Conservation (phyloP, 768 basidiomycete genomes). For the Leccinum obscurum region DNA sequence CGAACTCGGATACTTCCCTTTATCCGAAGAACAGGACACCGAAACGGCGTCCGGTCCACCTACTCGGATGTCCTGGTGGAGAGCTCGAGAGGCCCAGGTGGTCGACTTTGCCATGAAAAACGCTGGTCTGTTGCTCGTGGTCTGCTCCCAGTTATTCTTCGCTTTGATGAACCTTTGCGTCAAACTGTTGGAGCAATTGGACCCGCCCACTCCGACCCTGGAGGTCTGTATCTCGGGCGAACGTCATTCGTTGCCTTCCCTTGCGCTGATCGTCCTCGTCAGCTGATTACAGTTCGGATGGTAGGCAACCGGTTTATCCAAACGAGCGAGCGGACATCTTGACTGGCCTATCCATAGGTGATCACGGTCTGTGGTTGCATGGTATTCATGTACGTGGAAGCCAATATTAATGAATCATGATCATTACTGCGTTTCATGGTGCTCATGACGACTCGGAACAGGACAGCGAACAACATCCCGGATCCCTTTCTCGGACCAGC, state of each 20-base stretch:
- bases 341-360: slow-evolving; percentile 30
- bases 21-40: slow-evolving; percentile 1
- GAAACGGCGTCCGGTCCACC: background rate
- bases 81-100: background rate
- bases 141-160: slow-evolving; percentile 57
- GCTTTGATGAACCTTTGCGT: slow-evolving; percentile 62
- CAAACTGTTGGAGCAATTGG: slow-evolving; percentile 57
- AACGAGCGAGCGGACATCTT: background rate
- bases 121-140: slow-evolving; percentile 59
- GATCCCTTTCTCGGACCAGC: slow-evolving; percentile 72
- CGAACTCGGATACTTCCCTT: background rate
- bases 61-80: background rate
- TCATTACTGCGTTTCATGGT: slow-evolving; percentile 47
- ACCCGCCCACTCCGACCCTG: slow-evolving; percentile 57
- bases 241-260: background rate
- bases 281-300: slow-evolving; percentile 63
- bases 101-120: slow-evolving; percentile 37
- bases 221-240: slow-evolving; percentile 41
- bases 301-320: slow-evolving; percentile 31
- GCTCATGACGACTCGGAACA: slow-evolving; percentile 19
- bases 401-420: slow-evolving; percentile 36
- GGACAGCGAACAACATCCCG: slow-evolving; percentile 43
- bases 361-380: slow-evolving; percentile 56
- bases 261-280: slow-evolving; percentile 1
- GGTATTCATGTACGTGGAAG: slow-evolving; percentile 44